Conservation (phyloP, 2,329 filamentous ascomycete species). For the Phymatotrichopsis omnivora region DNA sequence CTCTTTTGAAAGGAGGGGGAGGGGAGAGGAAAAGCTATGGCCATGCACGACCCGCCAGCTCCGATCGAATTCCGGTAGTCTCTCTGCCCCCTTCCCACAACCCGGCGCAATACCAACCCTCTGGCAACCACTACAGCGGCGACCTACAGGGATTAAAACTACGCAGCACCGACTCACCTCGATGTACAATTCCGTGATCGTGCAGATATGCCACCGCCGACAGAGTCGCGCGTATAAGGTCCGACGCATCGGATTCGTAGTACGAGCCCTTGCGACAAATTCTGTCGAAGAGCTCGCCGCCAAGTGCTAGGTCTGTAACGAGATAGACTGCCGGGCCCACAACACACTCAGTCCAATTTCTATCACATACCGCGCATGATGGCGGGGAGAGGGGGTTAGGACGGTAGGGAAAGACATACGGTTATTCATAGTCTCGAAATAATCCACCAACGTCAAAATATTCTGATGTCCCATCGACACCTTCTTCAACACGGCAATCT, state of each 20-base stretch:
- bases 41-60: too few relatives aligned
- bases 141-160: too few relatives aligned
- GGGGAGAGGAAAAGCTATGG: too few relatives aligned
- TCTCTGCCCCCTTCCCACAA: too few relatives aligned
- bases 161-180: constrained; percentile 40
- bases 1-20: too few relatives aligned
- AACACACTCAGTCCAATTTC: too few relatives aligned
- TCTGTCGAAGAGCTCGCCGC: constrained; percentile 93
- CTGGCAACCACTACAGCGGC: too few relatives aligned
- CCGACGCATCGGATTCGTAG: constrained; percentile 92
- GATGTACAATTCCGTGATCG: constrained; percentile 96
- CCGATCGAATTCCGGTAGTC: too few relatives aligned
- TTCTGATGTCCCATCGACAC: constrained; percentile 99
- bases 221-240: constrained; percentile 85
- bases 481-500: constrained; percentile 92
- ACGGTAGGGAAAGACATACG: constrained; percentile 40
- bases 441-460: constrained; percentile 93
- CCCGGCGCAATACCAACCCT: too few relatives aligned
- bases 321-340: constrained; percentile 76
- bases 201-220: constrained; percentile 98
- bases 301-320: constrained; percentile 90
- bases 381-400: neutral
- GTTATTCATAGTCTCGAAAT: constrained; percentile 99
- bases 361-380: neutral
- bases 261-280: constrained; percentile 98